A percentile compares a stretch with the other conserved stretches of the same genome.
Conservation (phyloP, 768 basidiomycete species). For the Fomitopsis pulvina region DNA sequence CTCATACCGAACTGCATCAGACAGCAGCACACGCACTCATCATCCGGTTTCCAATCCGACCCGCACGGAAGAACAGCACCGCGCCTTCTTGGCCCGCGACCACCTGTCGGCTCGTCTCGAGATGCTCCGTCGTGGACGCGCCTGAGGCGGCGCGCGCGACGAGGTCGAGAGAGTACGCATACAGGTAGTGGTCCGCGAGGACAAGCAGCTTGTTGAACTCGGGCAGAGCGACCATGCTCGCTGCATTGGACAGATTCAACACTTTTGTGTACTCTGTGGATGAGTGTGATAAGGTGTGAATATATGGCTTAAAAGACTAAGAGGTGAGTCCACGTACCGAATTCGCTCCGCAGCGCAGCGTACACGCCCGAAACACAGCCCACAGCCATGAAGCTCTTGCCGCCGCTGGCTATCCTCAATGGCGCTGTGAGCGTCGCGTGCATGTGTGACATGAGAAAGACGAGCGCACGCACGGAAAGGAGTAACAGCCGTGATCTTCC, state of each 20-base stretch:
- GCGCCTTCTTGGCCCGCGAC: conserved; percentile 46
- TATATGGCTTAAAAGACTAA: neutral
- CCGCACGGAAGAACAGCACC: conserved; percentile 57
- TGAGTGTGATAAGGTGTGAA: neutral
- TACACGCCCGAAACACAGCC: conserved; percentile 69
- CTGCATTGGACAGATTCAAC: conserved; percentile 42
- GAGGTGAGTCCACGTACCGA: conserved; percentile 34
- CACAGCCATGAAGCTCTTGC: conserved; percentile 54
- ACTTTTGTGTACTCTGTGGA: conserved; percentile 53
- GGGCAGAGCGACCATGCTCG: conserved; percentile 50
- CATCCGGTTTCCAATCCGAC: conserved; percentile 44
- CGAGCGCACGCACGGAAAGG: conserved; percentile 48
- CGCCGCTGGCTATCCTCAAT: conserved; percentile 36
- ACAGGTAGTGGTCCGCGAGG: conserved; percentile 48
- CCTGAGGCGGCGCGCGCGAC: conserved; percentile 53
- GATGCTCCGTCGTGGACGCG: conserved; percentile 34
- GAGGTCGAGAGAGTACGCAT: conserved; percentile 68
- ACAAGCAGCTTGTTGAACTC: conserved; percentile 64
- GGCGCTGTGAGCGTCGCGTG: neutral
- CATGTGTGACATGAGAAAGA: neutral
- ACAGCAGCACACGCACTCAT: conserved; percentile 39
- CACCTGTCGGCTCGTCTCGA: conserved; percentile 56
- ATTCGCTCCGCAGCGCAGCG: conserved; percentile 46
- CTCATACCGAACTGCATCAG: neutral
- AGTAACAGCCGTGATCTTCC: conserved; percentile 51